These are phyloP conservation scores for Colletotrichum chlorophyti DNA, from an alignment of 2,329 filamentous ascomycete genomes.

Conservation along the genomic window DNA sequence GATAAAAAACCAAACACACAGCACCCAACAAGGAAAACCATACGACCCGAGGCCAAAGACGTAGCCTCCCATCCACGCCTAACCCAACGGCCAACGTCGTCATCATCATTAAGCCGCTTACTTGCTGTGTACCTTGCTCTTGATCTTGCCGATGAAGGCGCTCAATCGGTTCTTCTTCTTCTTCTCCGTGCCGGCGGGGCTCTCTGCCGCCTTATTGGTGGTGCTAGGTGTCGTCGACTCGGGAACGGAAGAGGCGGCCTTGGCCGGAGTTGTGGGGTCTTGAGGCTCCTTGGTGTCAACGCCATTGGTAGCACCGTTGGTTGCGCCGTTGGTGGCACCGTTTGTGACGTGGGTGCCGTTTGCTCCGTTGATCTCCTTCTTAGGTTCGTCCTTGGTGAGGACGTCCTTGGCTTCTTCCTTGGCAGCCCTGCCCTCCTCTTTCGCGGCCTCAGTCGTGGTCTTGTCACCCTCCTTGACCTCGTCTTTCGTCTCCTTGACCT, in stretches of 20 bases:
- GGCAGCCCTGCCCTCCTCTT: slow-evolving; percentile 28
- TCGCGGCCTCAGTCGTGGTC: slow-evolving; percentile 27
- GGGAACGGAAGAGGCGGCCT: slow-evolving; percentile 25
- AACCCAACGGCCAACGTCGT: slow-evolving; percentile 30
- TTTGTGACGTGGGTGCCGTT: slow-evolving; percentile 29
- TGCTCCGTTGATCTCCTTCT: slow-evolving; percentile 13
- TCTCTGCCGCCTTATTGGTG: slow-evolving; percentile 36
- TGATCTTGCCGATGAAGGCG: slow-evolving; percentile 65
- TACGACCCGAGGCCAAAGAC: slow-evolving; percentile 41
- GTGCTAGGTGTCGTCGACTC: slow-evolving; percentile 31
- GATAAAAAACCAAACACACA: slow-evolving; percentile 28
- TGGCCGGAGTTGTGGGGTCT: slow-evolving; percentile 24
- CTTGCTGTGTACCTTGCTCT: slow-evolving; percentile 49
- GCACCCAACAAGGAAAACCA: slow-evolving; percentile 47
- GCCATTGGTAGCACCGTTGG: slow-evolving; percentile 30
- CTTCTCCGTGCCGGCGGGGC: slow-evolving; percentile 50
- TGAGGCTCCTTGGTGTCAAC: slow-evolving; percentile 29
- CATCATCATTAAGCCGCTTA: slow-evolving; percentile 15
- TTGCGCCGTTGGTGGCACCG: slow-evolving; percentile 6
- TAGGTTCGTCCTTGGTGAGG: slow-evolving; percentile 22
- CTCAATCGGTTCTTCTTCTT: slow-evolving; percentile 74
- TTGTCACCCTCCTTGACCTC: slow-evolving; percentile 27
- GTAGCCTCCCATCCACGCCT: slow-evolving; percentile 35
- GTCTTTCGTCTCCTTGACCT: slow-evolving; percentile 29
- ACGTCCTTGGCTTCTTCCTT: slow-evolving; percentile 29